Conservation (phyloP, 2,329 filamentous ascomycete species). For the Diplodia scrobiculata region DNA sequence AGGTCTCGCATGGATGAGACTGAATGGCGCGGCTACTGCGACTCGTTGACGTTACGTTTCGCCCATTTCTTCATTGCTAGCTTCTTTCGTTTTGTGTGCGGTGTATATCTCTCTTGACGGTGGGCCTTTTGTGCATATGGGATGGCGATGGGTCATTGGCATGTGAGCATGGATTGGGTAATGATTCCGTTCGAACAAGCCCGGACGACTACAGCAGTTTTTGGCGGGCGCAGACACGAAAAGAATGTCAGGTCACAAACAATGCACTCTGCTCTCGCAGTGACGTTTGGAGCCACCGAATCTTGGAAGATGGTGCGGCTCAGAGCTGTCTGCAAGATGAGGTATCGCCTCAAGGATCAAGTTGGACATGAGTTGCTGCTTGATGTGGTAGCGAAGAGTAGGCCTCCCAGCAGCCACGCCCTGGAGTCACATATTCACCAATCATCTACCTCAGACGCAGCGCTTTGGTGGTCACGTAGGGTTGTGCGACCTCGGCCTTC, state of each 20-base stretch:
- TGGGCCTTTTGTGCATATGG: slow-evolving; percentile 19
- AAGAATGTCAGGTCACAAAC: slow-evolving; percentile 24
- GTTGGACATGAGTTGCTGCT: not conserved
- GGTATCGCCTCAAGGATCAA: not conserved
- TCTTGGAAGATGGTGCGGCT: not conserved
- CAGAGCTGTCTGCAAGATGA: slow-evolving; percentile 5
- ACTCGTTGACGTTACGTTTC: not conserved
- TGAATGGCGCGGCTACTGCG: not conserved
- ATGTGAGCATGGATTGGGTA: slow-evolving; percentile 15
- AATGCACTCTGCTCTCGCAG: not conserved
- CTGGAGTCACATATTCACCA: not conserved
- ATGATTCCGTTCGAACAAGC: not conserved
- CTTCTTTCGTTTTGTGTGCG: not conserved
- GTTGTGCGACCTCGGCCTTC: slow-evolving; percentile 5
- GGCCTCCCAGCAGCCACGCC: not conserved
- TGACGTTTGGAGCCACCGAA: slow-evolving; percentile 10
- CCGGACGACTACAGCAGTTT: not conserved
- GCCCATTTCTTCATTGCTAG: not conserved
- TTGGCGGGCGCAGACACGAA: not conserved
- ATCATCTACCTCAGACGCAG: not conserved
- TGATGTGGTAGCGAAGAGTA: not conserved
- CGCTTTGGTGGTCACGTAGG: not conserved
- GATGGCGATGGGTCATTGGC: slow-evolving; percentile 21
- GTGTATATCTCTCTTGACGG: slow-evolving; percentile 14
- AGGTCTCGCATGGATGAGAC: not conserved